These are phyloP conservation scores for Vickermania spadyakhi DNA, from an alignment of 208 protist genomes.

Conservation along the genomic window DNA sequence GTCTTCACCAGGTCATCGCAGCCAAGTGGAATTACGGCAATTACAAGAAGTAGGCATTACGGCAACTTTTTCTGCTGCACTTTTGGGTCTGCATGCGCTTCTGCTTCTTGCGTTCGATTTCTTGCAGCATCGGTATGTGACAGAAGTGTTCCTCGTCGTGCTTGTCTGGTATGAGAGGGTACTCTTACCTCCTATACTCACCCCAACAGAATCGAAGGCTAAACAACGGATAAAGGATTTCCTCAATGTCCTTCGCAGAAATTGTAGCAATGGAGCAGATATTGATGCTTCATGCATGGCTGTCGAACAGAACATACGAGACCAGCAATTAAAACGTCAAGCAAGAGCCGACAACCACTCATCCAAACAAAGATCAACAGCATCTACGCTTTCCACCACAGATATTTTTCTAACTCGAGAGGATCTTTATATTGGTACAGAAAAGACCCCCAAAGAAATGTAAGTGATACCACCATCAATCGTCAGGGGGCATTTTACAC, in stretches of 20 bases:
- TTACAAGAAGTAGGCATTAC: slow-evolving; percentile 40
- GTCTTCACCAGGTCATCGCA: slow-evolving; percentile 16
- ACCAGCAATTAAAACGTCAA: background rate
- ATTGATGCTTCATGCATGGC: background rate
- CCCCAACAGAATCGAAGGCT: slow-evolving; percentile 54
- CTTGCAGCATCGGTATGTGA: slow-evolving; percentile 52
- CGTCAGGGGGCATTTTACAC: too few species aligned
- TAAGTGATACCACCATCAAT: too few species aligned
- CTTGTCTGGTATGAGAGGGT: slow-evolving; percentile 72
- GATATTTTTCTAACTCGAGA: background rate
- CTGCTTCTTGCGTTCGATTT: slow-evolving; percentile 51
- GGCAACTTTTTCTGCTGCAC: slow-evolving; percentile 32
- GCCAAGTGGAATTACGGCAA: slow-evolving; percentile 33
- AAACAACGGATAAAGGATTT: background rate
- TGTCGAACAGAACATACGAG: background rate
- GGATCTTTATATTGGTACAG: background rate
- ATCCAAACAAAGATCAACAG: background rate
- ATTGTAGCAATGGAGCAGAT: background rate
- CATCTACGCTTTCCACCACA: background rate
- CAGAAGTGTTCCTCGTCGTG: slow-evolving; percentile 63
- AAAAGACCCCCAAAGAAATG: too few species aligned
- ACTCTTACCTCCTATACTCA: slow-evolving; percentile 49
- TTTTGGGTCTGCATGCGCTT: slow-evolving; percentile 49
- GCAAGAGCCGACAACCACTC: background rate
- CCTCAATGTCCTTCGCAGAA: background rate